Base-by-base conservation (phyloP, 1,284 basidiomycete genomes). In the Ustilago sp. region DNA sequence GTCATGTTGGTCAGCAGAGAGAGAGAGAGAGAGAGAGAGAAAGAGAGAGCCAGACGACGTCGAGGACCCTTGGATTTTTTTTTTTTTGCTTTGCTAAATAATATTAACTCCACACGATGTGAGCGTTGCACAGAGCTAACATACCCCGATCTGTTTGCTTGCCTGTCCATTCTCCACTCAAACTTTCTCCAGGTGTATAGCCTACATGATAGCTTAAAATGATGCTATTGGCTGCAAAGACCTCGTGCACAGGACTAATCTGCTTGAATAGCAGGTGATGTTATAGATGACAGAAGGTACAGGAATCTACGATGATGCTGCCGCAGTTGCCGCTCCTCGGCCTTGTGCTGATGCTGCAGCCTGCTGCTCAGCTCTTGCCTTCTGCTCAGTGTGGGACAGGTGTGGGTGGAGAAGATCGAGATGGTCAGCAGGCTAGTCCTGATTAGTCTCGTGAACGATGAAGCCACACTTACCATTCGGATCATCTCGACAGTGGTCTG, bases 401-500 rank as follows among this genome's bases (percentile, higher is more conserved):
- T 48, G 38, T n/a, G 28, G 4, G 43, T 6, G 19, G 38, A 15
- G 9, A 39, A 23, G 12, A 19, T 2, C 1, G 9, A 28, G 28
- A 9, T 11, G 8, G 39, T 53, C 50, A 53, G 48, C 31, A 45
- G n/a, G 43, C 43, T 45, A 6, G 13, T 41, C 17, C 15, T 41
- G 39, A 45, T 6, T 19, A 45, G 8, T 48, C 35, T 57, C 15
- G 9, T 13, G 45, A 4, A 11, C 36, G 11, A 23, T 11, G 19
- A 31, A 23, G 23, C 15, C 7, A n/a, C 8, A 81, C 83, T 69
- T 63, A 85, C 83, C 57, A 83, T 64, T 32, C 79, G 75, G 43
- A 83, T 74, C 55, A 85, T 79, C 57, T 85, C 84, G 35, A 74
- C 66, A 4, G 83, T 82, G 8, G 82, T 81, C 23, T 80, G 79